Conservation (phyloP, 257 asterid genomes). For the Ligustrum vulgare region DNA sequence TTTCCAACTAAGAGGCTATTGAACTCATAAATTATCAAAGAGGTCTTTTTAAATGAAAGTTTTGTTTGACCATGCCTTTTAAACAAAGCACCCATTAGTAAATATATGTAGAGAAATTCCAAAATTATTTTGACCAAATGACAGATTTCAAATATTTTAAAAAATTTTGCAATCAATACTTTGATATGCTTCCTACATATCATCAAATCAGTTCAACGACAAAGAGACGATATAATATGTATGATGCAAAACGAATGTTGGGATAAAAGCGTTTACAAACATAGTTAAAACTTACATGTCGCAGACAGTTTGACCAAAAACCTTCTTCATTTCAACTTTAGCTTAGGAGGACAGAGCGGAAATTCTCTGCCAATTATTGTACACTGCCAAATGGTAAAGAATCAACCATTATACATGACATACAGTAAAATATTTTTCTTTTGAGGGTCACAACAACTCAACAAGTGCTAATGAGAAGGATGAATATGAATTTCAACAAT, state of each 20-base stretch:
- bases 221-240: background rate
- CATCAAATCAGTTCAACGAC: background rate
- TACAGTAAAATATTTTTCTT: background rate
- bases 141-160: background rate
- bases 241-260: background rate
- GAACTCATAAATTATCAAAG: no score
- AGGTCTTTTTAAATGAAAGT: no score
- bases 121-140: background rate
- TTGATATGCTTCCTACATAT: background rate
- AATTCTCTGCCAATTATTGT: slow-evolving; percentile 23
- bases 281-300: slow-evolving; percentile 67
- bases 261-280: background rate
- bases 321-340: slow-evolving; percentile 79
- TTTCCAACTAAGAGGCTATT: no score
- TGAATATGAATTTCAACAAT: background rate
- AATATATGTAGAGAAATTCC: background rate
- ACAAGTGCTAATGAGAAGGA: slow-evolving; percentile 2
- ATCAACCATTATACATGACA: slow-evolving; percentile 9
- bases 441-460: slow-evolving; percentile 15
- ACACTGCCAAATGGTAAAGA: slow-evolving; percentile 21
- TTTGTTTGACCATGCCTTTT: no score
- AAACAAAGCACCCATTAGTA: no score
- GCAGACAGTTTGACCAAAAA: slow-evolving; percentile 87
- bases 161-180: background rate
- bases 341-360: slow-evolving; percentile 37